Percentiles rank a stretch among this genome's conserved stretches.
These are phyloP conservation scores for Petunia axillaris DNA, from an alignment of 257 asterid genomes.

Conservation along the genomic window DNA sequence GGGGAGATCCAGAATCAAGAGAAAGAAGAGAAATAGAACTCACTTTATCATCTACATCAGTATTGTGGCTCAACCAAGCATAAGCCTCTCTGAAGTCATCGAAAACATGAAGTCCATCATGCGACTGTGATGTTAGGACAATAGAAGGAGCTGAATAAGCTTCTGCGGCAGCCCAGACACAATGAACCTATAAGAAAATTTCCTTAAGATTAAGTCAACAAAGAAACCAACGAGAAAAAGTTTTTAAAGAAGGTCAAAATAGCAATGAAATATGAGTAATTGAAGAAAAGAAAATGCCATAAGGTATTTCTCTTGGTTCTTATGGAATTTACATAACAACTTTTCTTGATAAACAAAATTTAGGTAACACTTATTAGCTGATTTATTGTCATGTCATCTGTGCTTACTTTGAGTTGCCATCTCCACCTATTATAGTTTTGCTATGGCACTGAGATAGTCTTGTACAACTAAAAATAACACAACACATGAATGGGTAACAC, in stretches of 20 bases:
- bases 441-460: not conserved
- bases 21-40: constrained; percentile 36
- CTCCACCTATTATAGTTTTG: not conserved
- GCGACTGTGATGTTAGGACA: constrained; percentile 82
- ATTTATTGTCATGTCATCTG: too few relatives aligned
- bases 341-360: not conserved
- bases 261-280: constrained; percentile 1
- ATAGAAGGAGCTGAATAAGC: constrained; percentile 99
- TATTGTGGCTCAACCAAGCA: constrained; percentile 97
- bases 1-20: not conserved
- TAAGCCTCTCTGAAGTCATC: constrained; percentile 99
- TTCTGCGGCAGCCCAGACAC: constrained; percentile 99
- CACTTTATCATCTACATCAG: constrained; percentile 98
- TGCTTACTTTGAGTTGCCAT: too few relatives aligned
- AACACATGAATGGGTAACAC: not conserved
- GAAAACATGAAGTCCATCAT: constrained; percentile 94
- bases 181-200: constrained; percentile 67
- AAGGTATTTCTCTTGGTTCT: not conserved
- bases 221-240: not conserved
- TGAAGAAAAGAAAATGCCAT: constrained; percentile 5
- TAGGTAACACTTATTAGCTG: not conserved
- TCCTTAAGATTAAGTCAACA: constrained; percentile 30
- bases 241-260: not conserved
- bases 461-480: not conserved
- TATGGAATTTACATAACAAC: not conserved